Percentiles rank a stretch among this genome's conserved stretches.
These are phyloP conservation scores for Xylaria curta DNA, from an alignment of 495 filamentous ascomycete genomes.

Conservation along the genomic window DNA sequence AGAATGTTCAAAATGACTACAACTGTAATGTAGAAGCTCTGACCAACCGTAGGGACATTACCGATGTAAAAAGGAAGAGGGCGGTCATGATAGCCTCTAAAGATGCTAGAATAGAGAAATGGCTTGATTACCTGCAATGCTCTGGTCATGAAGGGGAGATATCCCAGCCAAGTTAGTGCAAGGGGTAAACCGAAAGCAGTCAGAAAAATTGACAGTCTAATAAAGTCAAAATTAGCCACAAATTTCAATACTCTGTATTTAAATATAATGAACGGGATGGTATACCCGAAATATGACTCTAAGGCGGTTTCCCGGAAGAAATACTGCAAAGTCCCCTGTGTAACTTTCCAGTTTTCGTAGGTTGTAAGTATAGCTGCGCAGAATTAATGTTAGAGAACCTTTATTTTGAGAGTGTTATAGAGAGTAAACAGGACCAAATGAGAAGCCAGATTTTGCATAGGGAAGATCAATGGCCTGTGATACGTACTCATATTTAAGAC, in stretches of 20 bases:
- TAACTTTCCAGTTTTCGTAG: background rate
- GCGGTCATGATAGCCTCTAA: background rate
- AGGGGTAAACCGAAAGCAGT: background rate
- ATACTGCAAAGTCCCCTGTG: background rate
- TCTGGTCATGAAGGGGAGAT: background rate
- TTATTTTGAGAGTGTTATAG: background rate
- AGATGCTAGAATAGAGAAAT: background rate
- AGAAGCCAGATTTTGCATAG: background rate
- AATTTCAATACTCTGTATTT: background rate
- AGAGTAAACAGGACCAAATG: background rate
- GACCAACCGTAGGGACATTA: background rate
- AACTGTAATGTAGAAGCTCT: background rate
- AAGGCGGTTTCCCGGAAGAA: background rate
- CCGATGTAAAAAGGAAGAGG: background rate
- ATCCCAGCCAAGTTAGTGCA: background rate
- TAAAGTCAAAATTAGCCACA: background rate
- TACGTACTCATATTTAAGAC: background rate
- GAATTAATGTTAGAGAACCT: background rate
- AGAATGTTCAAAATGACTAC: background rate
- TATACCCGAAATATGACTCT: conserved; percentile 3
- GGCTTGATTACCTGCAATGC: background rate
- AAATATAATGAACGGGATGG: no score
- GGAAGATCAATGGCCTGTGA: background rate
- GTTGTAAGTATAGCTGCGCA: background rate
- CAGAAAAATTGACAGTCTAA: background rate